Base-by-base conservation (phyloP, 148 eudicot species). In the Simmondsia chinensis region DNA sequence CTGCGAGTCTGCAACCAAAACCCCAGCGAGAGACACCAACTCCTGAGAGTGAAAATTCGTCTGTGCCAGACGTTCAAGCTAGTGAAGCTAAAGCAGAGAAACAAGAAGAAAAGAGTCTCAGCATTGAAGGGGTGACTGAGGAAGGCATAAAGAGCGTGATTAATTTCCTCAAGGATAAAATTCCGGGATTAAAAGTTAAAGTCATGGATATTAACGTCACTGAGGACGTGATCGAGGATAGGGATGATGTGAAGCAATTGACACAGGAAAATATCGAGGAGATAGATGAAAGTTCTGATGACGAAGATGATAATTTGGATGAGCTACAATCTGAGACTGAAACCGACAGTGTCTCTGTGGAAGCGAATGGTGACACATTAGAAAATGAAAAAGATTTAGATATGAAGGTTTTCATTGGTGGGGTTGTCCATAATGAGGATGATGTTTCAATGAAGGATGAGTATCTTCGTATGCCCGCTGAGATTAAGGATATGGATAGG, bases 141-240 rank as follows among this genome's bases (percentile, higher is more conserved):
- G 96, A 91, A 39, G 96, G 99, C 50, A 74, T 91, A 60, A 72
- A 59, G 59, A 82, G 80, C 46, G 99, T 86, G 48, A 61, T 93
- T 52, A 93, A 86, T 61, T 93, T 82, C 68, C 79, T 93, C n/a
- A 93, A 80, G 75, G 94, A 82, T 40, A 91, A 80, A 73, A 86
- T 91, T 38, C 99, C 99, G 21, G 94, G 80, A 42, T 59, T 91
- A 48, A 91, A 86, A 54, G 59, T 91, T 15, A 82, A 86, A 59
- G 76, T 82, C 32, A 72, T 69, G 79, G 73, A 77, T 39, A 52
- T 82, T n/a, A 70, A 57, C 50, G 70, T 74, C 16, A 56, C 49
- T 22, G 95, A 76, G 6, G 64, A 65, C 64, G 74, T 65, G 23
- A 49, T 74, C 13, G 83, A 78, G 28, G 80, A 85, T 14, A 68